Evolutionary conservation across 2,329 filamentous ascomycete genomes (phyloP).

Genomic region (Teratosphaeria pseudoeucalypti): DNA sequence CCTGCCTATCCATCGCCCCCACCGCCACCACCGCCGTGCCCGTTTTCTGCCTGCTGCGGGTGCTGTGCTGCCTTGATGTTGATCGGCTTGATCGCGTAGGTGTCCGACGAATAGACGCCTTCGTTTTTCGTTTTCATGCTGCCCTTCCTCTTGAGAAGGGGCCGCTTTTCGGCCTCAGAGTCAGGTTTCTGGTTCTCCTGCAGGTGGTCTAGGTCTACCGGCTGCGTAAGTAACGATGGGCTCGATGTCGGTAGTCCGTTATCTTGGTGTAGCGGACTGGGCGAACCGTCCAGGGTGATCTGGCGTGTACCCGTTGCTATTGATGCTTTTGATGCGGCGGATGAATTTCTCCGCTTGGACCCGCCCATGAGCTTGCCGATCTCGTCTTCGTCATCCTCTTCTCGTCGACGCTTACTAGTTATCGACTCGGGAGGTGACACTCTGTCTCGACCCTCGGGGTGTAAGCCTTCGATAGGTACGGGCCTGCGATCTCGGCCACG

Average conservation of each 20-base stretch:
- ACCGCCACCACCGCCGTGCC: constrained; percentile 1
- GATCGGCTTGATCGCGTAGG: constrained; percentile 18
- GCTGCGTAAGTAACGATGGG: neutral
- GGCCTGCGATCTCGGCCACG: constrained; percentile 14
- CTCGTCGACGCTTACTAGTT: constrained; percentile 79
- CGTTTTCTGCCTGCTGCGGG: neutral
- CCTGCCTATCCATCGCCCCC: neutral
- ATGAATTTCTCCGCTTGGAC: constrained; percentile 34
- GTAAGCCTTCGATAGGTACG: constrained; percentile 14
- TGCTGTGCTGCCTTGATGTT: neutral
- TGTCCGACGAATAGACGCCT: constrained; percentile 19
- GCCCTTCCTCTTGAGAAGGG: constrained; percentile 32
- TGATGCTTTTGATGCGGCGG: constrained; percentile 9
- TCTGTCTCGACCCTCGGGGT: constrained; percentile 17
- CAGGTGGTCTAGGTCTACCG: neutral
- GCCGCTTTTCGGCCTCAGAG: constrained; percentile 7
- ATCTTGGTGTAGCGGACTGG: neutral
- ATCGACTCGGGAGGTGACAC: constrained; percentile 59
- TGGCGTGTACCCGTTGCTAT: constrained; percentile 19
- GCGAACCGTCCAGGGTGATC: constrained; percentile 4
- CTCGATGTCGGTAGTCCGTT: neutral
- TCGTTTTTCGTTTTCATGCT: constrained; percentile 36
- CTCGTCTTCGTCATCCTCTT: constrained; percentile 90
- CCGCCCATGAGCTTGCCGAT: constrained; percentile 68
- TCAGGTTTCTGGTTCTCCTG: constrained; percentile 11